Base-by-base conservation (phyloP, 805 yeast genomes). In the Cyberlindnera amylophila region DNA sequence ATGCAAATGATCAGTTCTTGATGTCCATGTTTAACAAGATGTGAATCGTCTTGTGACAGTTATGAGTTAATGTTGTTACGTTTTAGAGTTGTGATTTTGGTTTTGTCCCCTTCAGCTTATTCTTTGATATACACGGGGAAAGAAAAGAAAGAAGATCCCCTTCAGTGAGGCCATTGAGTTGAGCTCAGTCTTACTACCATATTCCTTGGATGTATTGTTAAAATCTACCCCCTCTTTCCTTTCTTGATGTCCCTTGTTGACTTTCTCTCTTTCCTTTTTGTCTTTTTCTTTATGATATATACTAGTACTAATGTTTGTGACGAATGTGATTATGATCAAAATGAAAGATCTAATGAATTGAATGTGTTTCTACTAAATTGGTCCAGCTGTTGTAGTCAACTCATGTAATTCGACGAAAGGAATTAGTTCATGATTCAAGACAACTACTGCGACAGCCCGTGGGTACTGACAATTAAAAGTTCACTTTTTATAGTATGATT, bases 11-110 rank as follows among this genome's bases (percentile, higher is more conserved):
- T 39, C 47, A 51, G 32, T 38, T 52, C 41, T 32, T 57, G 37
- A 46, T 57, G 51, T 47, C 54, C 17, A 54, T 50, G 54, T 57
- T 57, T 35, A 49, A 49, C 46, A 52, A 41, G 28, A 49, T 47
- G 40, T 53, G 45, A 45, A 13, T 4, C 32, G 6, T 13, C 17
- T n/a, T 30, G 32, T 5, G 6, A n/a, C 32, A 7, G 32, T 30
- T 14, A n/a, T 30, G 32, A n/a, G n/a, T 30, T n/a, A n/a, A n/a
- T n/a, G 15, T 30, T 13, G n/a, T 30, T n/a, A 14, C n/a, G 9
- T 6, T 28, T 28, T 28, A n/a, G 6, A 30, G 10, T 14, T 30
- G 17, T 30, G 32, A 13, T 23, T 27, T 38, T 17, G n/a, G 31
- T 28, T 12, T 13, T 14, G 7, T n/a, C n/a, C n/a, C n/a, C n/a